These are phyloP conservation scores for Sporothrix humicola DNA, from an alignment of 2,329 filamentous ascomycete species.

Conservation along the genomic window DNA sequence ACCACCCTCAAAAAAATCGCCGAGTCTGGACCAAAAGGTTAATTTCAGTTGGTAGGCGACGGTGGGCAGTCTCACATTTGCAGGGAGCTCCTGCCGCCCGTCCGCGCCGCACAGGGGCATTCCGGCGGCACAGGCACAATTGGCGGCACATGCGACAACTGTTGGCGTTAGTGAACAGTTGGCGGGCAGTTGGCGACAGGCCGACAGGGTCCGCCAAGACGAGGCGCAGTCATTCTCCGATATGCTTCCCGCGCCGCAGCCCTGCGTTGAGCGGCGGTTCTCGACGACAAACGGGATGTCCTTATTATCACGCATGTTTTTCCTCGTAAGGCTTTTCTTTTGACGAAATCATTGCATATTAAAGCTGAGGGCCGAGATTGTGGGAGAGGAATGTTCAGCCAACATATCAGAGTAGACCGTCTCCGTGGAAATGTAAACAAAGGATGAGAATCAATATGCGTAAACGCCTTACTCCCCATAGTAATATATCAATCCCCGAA, in stretches of 20 bases:
- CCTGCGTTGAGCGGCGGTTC: background rate
- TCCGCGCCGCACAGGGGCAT: conserved; percentile 8
- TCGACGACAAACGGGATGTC: too few relatives aligned
- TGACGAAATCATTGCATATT: too few relatives aligned
- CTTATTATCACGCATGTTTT: background rate
- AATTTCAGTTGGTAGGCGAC: background rate
- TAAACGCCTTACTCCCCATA: background rate
- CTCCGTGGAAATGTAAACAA: background rate
- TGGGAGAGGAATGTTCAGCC: too few relatives aligned
- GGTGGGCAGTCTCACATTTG: too few relatives aligned
- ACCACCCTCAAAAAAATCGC: background rate
- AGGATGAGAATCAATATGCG: background rate
- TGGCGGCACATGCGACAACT: too few relatives aligned
- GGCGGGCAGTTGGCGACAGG: too few relatives aligned
- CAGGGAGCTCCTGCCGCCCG: background rate
- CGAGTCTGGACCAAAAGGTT: conserved; percentile 17
- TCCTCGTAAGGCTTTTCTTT: background rate
- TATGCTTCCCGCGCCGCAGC: background rate
- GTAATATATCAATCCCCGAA: background rate
- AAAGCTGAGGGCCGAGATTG: too few relatives aligned
- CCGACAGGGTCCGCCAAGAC: background rate
- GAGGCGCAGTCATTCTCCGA: background rate
- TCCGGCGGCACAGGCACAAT: background rate
- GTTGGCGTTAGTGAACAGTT: too few relatives aligned
- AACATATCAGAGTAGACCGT: background rate